phyloP scores from a whole-genome alignment of 2,329 filamentous ascomycete genomes.

The Botryotinia convoluta region DNA sequence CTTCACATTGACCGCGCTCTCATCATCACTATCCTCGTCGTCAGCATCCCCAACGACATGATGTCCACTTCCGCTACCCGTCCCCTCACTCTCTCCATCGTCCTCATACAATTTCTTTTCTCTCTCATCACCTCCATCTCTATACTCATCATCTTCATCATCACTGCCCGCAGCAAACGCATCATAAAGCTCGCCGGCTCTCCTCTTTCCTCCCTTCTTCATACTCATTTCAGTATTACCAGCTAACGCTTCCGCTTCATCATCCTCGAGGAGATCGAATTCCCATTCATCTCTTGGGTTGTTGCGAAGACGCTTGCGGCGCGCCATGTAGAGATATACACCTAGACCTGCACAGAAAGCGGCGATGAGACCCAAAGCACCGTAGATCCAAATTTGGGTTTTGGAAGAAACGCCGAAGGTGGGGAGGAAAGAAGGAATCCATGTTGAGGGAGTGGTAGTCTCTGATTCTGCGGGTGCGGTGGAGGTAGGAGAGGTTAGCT shows the following conservation, averaged over 20 bases:
- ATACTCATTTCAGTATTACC: slow-evolving; percentile 44
- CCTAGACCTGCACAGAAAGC: slow-evolving; percentile 79
- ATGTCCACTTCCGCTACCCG: slow-evolving; percentile 37
- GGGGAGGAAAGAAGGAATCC: slow-evolving; percentile 83
- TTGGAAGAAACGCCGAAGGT: slow-evolving; percentile 84
- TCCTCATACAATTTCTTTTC: slow-evolving; percentile 38
- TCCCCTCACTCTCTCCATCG: slow-evolving; percentile 39
- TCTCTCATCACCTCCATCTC: slow-evolving; percentile 38
- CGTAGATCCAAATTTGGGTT: slow-evolving; percentile 93
- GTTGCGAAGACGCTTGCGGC: slow-evolving; percentile 72
- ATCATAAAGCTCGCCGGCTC: slow-evolving; percentile 92
- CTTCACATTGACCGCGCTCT: slow-evolving; percentile 29
- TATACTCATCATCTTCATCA: slow-evolving; percentile 58
- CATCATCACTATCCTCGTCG: slow-evolving; percentile 45
- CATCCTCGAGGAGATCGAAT: slow-evolving; percentile 87
- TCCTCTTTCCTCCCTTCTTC: slow-evolving; percentile 49
- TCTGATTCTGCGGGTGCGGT: slow-evolving; percentile 35
- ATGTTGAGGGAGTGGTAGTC: slow-evolving; percentile 41
- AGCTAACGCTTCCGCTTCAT: slow-evolving; percentile 62
- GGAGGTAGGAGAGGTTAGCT: slow-evolving; percentile 24
- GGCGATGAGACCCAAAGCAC: slow-evolving; percentile 77
- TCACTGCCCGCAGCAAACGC: slow-evolving; percentile 91
- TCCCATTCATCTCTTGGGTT: slow-evolving; percentile 81
- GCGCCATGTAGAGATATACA: slow-evolving; percentile 77
- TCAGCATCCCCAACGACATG: slow-evolving; percentile 52